Percentiles rank a stretch among this genome's conserved stretches.
Evolutionary conservation across 2,329 filamentous ascomycete species (phyloP).

Genomic region (Claviceps sp.): DNA sequence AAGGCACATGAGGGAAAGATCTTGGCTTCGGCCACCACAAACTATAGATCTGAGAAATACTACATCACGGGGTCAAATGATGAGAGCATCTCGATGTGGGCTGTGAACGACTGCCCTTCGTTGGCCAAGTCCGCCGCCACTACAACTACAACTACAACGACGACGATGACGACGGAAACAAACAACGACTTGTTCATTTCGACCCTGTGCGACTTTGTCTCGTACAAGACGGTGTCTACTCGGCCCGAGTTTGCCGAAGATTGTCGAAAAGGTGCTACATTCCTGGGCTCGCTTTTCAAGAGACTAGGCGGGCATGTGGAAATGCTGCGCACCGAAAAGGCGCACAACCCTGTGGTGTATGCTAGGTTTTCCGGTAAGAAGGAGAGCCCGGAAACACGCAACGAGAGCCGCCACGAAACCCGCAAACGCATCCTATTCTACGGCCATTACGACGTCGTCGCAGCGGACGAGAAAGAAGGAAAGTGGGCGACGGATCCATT

Average conservation of each 20-base stretch:
- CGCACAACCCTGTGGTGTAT: slow-evolving; percentile 83
- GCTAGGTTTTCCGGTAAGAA: slow-evolving; percentile 75
- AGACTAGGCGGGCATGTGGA: slow-evolving; percentile 81
- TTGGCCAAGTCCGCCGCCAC: slow-evolving; percentile 19
- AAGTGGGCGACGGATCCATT: slow-evolving; percentile 89
- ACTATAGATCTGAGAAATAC: slow-evolving; percentile 58
- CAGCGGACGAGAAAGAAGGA: slow-evolving; percentile 67
- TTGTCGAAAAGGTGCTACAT: slow-evolving; percentile 84
- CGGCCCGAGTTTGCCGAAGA: slow-evolving; percentile 77
- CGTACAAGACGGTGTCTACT: slow-evolving; percentile 84
- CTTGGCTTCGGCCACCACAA: slow-evolving; percentile 66
- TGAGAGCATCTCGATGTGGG: slow-evolving; percentile 79
- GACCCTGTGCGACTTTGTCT: slow-evolving; percentile 73
- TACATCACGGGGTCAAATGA: slow-evolving; percentile 93
- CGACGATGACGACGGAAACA: slow-evolving; percentile 11
- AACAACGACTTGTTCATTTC: slow-evolving; percentile 46
- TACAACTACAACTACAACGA: neutral
- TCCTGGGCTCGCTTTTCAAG: slow-evolving; percentile 80
- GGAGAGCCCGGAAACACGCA: slow-evolving; percentile 37
- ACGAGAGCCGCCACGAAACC: slow-evolving; percentile 40
- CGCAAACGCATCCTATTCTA: slow-evolving; percentile 91
- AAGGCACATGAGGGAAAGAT: slow-evolving; percentile 79
- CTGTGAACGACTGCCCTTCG: slow-evolving; percentile 37
- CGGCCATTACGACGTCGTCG: slow-evolving; percentile 94
- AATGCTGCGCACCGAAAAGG: slow-evolving; percentile 70